A percentile compares a stretch with the other conserved stretches of the same genome.
Evolutionary conservation across 2,329 filamentous ascomycete species (phyloP).

Genomic region (Aspergillus pseudonomiae): DNA sequence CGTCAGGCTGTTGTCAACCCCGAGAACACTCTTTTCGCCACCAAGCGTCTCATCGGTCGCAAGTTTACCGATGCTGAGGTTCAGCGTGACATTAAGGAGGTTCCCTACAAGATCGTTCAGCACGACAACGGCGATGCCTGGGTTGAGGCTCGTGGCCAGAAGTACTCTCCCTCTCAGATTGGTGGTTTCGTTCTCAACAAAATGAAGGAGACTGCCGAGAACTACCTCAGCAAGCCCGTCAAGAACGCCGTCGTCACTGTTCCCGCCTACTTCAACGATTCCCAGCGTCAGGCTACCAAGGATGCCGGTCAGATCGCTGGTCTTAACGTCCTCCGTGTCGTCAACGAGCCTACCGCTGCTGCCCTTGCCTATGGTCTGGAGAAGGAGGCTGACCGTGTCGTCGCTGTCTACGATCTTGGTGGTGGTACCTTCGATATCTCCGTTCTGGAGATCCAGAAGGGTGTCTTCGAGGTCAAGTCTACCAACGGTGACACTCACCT

Average conservation of each 20-base stretch:
- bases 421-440: constrained; percentile 99
- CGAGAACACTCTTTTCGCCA: constrained; percentile 97
- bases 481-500: constrained; percentile 99
- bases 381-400: constrained; percentile 86
- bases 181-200: constrained; percentile 95
- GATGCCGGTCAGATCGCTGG: constrained; percentile 95
- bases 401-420: constrained; percentile 96
- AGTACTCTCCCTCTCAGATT: constrained; percentile 97
- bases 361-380: constrained; percentile 95
- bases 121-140: constrained; percentile 96
- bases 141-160: constrained; percentile 90
- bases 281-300: constrained; percentile 96
- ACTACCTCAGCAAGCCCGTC: constrained; percentile 84
- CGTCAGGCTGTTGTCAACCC: constrained; percentile 98
- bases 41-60: constrained; percentile 96
- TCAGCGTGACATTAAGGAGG: constrained; percentile 95
- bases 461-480: constrained; percentile 98
- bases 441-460: constrained; percentile 93
- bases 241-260: constrained; percentile 98
- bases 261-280: constrained; percentile 98
- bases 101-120: constrained; percentile 98
- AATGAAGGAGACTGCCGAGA: constrained; percentile 99
- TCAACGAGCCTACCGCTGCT: constrained; percentile 96
- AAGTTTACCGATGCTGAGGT: constrained; percentile 94
- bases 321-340: constrained; percentile 93